These are phyloP conservation scores for Heteromeles arbutifolia DNA, from an alignment of 306 rosid genomes.

Conservation along the genomic window DNA sequence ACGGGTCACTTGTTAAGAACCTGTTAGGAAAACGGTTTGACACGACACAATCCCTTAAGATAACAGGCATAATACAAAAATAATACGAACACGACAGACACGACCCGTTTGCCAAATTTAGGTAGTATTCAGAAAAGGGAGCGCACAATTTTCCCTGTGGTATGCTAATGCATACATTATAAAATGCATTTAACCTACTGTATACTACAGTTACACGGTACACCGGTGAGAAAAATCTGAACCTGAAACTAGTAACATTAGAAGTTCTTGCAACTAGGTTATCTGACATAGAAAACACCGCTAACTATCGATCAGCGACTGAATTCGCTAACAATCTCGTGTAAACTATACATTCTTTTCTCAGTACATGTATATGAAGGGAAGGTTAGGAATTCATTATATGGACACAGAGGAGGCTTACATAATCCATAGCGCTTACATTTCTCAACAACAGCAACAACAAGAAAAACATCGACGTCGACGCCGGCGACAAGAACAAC, in stretches of 20 bases:
- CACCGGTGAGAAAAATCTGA: neutral
- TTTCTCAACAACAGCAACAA: neutral
- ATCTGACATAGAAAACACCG: neutral
- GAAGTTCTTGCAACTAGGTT: neutral
- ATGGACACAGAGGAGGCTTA: neutral
- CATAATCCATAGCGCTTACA: neutral
- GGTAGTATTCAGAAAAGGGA: neutral
- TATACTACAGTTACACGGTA: neutral
- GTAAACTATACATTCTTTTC: neutral
- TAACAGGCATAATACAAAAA: rapidly evolving
- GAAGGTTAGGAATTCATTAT: neutral
- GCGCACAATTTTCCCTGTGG: neutral
- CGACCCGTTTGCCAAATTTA: neutral
- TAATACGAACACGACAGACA: too few relatives aligned
- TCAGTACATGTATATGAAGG: neutral
- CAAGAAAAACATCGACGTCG: neutral
- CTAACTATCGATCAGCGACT: neutral
- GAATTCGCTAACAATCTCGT: neutral
- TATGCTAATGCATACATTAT: neutral
- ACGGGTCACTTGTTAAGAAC: too few relatives aligned
- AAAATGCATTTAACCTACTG: neutral
- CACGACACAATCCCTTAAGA: rapidly evolving
- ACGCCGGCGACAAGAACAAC: conserved; percentile 6
- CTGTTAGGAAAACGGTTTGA: too few relatives aligned
- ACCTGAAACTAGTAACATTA: neutral